Base-by-base conservation (phyloP, 257 asterid species). In the Solanum chiquidenum region DNA sequence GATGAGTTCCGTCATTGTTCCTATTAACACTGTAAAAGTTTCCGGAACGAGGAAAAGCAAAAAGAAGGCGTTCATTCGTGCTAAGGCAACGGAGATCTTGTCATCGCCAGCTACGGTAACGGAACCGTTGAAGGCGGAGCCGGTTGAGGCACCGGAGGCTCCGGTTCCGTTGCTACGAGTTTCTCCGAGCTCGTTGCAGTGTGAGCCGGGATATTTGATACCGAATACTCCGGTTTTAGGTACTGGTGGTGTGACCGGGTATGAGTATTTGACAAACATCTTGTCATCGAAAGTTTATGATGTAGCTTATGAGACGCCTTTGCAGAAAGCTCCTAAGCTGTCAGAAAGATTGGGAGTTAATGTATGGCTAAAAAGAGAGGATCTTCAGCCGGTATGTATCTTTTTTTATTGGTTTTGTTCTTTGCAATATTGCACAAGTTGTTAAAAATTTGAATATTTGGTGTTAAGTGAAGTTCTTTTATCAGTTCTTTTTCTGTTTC, bases 291-390 rank as follows among this genome's bases (percentile, higher is more conserved):
- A 94, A 93, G 99, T 97, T 88, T 97, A 97, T 87, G 99, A 97
- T 80, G 97, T 95, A 91, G 98, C 98, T 79, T 60, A 89, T 42
- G 99, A 95, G 88, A 89, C 99, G 49, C 98, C 98, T 4, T 91
- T 97, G 92, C 95, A 95, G 93, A 91, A 90, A 16, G 99, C 99
- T 1, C 68, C 94, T 52, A 97, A 94, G 91, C 92, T 97, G 7
- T 93, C 99, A 9, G 91, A 86, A 88, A 91, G 95, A 89, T 87
- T 89, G 93, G 99, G 96, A 27, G 92, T 91, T 86, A 93, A 95
- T 82, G 89, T 95, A 46, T 97, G 98, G 98, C 96, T 97, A 86
- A 97, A 97, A 89, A 89, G 98, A 85, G 98, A 97, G 91, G 99
- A 97, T 91, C 88, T 95, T 64, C 99, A 94, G 89, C 98, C 99